These are phyloP conservation scores for Protea cynaroides DNA, from an alignment of 164 flowering plant species.

Conservation along the genomic window DNA sequence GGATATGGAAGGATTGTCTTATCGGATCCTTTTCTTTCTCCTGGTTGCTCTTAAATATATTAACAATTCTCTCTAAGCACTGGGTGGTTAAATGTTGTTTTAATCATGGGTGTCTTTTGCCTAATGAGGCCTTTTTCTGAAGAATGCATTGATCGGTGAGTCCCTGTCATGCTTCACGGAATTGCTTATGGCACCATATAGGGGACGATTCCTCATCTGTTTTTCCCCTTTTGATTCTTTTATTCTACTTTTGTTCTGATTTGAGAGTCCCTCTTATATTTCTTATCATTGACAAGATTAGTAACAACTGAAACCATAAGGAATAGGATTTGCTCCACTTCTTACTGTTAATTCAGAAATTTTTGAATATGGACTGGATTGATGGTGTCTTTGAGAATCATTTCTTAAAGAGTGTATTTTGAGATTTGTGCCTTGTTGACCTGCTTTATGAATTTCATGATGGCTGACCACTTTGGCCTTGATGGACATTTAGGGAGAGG, in stretches of 20 bases:
- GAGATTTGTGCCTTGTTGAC: neutral
- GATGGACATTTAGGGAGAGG: slow-evolving; percentile 58
- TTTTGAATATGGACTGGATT: neutral
- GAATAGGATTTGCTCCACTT: neutral
- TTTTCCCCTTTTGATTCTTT: neutral
- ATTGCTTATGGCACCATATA: neutral
- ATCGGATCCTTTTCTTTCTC: neutral
- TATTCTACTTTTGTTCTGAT: neutral
- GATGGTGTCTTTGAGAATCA: neutral
- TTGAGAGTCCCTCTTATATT: too few species aligned
- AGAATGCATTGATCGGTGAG: too few species aligned
- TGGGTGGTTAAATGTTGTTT: neutral
- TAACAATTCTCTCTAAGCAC: neutral
- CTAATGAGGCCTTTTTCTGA: neutral
- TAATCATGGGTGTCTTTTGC: neutral
- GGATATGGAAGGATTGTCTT: neutral
- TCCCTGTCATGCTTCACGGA: neutral
- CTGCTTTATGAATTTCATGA: neutral
- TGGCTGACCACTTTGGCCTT: slow-evolving; percentile 5
- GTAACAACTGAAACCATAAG: too few species aligned
- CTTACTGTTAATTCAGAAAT: neutral
- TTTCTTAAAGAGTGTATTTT: neutral
- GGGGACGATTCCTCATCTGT: neutral
- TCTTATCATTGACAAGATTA: too few species aligned
- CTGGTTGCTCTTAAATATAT: neutral